phyloP scores from a whole-genome alignment of 805 yeast genomes.

The Zygosaccharomyces rouxii region DNA sequence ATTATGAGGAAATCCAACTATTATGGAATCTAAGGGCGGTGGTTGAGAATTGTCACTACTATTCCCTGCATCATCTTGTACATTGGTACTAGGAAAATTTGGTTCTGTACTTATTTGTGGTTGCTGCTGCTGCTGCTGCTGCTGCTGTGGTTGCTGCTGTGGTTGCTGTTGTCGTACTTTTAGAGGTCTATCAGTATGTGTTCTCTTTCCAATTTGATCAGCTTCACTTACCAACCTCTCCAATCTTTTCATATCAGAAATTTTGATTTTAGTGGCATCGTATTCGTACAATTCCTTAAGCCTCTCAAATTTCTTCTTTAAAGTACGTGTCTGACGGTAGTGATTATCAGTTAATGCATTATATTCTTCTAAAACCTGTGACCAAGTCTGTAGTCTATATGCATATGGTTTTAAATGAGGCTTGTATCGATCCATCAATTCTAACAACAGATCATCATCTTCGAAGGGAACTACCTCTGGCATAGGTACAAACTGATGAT shows the following conservation, averaged over 20 bases:
- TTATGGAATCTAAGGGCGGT: constrained; percentile 25
- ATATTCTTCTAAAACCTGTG: constrained; percentile 23
- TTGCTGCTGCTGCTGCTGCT: constrained; percentile 3
- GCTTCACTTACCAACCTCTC: constrained; percentile 13
- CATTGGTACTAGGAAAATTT: neutral
- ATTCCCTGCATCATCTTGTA: neutral
- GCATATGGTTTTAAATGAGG: constrained; percentile 31
- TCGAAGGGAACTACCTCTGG: constrained; percentile 6
- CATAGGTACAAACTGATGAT: neutral
- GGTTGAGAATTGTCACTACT: constrained; percentile 9
- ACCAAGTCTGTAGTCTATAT: constrained; percentile 28
- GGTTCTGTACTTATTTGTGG: constrained; percentile 1
- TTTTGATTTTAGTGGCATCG: constrained; percentile 10
- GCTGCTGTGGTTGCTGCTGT: constrained; percentile 3
- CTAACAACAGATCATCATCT: constrained; percentile 20
- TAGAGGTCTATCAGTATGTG: neutral
- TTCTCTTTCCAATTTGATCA: neutral
- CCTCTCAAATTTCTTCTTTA: constrained; percentile 29
- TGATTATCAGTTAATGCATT: constrained; percentile 21
- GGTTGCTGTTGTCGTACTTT: constrained; percentile 1
- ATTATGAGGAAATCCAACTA: constrained; percentile 12
- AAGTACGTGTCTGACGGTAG: constrained; percentile 31
- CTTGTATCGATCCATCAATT: constrained; percentile 23
- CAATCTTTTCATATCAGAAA: constrained; percentile 12
- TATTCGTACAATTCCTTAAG: constrained; percentile 16